Percentiles rank a stretch among this genome's conserved stretches.
Conservation (phyloP, 352 stramenopile genomes). For the Phytophthora quininea region DNA sequence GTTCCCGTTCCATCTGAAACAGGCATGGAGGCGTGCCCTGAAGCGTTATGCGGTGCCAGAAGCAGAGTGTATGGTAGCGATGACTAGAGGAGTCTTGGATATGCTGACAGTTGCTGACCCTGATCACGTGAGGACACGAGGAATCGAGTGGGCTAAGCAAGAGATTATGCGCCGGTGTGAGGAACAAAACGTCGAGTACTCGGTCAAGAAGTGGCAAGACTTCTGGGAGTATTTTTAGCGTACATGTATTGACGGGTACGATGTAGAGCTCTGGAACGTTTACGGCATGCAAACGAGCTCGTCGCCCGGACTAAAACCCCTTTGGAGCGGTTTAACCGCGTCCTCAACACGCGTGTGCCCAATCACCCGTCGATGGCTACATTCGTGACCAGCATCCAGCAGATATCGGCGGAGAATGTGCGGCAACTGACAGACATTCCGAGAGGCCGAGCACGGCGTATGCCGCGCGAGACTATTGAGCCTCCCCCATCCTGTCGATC, state of each 20-base stretch:
- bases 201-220: not conserved
- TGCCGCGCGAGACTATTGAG: slow-evolving; percentile 1
- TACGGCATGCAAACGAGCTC: slow-evolving; percentile 1
- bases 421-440: slow-evolving; percentile 1
- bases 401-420: not conserved
- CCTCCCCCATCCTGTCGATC: not conserved
- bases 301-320: slow-evolving; percentile 13
- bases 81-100: slow-evolving; percentile 7
- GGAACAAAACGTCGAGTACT: slow-evolving; percentile 1
- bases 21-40: no score
- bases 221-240: slow-evolving; percentile 8
- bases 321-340: slow-evolving; percentile 14
- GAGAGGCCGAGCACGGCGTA: not conserved
- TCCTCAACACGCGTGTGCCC: not conserved
- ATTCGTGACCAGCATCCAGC: slow-evolving; percentile 3
- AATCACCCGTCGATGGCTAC: slow-evolving; percentile 10
- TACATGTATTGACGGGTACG: slow-evolving; percentile 14
- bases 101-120: slow-evolving; percentile 13
- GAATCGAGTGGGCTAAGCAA: slow-evolving; percentile 11
- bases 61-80: no score
- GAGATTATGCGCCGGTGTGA: slow-evolving; percentile 1
- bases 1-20: no score
- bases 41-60: no score
- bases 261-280: slow-evolving; percentile 6
- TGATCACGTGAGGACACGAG: not conserved